phyloP scores from a whole-genome alignment of 495 filamentous ascomycete species.

The Xylaria intraflava region DNA sequence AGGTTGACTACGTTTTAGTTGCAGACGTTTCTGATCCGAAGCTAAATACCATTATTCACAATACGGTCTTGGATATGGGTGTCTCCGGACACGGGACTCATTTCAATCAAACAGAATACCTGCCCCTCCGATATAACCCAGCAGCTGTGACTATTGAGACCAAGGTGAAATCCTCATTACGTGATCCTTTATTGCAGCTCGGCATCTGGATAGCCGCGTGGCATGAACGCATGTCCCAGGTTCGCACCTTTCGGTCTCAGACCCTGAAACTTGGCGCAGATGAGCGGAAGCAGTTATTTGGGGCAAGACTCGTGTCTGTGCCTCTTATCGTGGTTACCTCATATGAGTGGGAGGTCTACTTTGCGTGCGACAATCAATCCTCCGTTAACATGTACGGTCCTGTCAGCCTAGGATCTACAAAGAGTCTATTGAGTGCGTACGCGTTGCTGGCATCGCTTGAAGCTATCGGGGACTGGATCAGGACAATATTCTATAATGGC shows the following conservation, averaged over 20 bases:
- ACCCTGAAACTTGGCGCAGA: not conserved
- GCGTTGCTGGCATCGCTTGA: not conserved
- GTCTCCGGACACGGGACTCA: not conserved
- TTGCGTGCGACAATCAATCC: not conserved
- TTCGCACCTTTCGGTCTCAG: not conserved
- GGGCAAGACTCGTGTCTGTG: not conserved
- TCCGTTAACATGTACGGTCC: not conserved
- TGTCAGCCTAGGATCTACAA: not conserved
- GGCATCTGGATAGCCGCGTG: not conserved
- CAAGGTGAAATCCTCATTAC: not conserved
- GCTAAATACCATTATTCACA: not conserved
- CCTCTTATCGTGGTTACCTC: not conserved
- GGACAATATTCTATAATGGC: not conserved
- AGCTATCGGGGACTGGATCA: not conserved
- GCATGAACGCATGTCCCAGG: not conserved
- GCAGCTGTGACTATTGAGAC: not conserved
- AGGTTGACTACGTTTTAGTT: not conserved
- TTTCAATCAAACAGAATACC: not conserved
- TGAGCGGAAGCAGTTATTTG: not conserved
- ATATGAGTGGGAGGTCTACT: not conserved
- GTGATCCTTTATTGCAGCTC: not conserved
- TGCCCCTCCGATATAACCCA: not conserved
- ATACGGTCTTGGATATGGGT: not conserved
- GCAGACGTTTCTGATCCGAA: not conserved
- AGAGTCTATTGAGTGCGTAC: not conserved